Percentiles rank a stretch among this genome's conserved stretches.
Evolutionary conservation across 768 basidiomycete genomes (phyloP).

Genomic region (Lactarius pseudohatsudake): DNA sequence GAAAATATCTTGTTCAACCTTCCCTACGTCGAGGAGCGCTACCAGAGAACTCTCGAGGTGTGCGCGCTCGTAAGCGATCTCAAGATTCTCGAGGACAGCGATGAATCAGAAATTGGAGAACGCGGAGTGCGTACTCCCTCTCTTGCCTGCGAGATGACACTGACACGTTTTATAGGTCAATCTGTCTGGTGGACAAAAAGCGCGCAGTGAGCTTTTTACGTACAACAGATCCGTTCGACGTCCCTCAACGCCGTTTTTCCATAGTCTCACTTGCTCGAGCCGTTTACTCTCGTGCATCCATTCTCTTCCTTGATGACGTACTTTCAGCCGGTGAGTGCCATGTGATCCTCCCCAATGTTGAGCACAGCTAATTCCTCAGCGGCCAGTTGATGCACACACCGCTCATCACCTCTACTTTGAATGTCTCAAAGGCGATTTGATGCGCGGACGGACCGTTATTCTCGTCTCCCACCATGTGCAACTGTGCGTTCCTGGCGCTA

Average conservation of each 20-base stretch:
- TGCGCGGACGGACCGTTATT: slow-evolving; percentile 77
- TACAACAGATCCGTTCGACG: not conserved
- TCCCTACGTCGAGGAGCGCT: slow-evolving; percentile 71
- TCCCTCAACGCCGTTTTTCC: slow-evolving; percentile 12
- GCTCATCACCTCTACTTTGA: slow-evolving; percentile 79
- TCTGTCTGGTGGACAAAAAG: slow-evolving; percentile 55
- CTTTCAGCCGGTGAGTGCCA: slow-evolving; percentile 43
- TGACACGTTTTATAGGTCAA: slow-evolving; percentile 38
- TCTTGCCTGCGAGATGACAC: not conserved
- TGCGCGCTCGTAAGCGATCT: slow-evolving; percentile 74
- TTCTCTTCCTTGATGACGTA: slow-evolving; percentile 85
- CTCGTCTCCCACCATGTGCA: slow-evolving; percentile 95
- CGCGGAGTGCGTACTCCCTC: slow-evolving; percentile 54
- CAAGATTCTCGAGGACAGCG: slow-evolving; percentile 82
- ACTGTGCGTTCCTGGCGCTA: slow-evolving; percentile 76
- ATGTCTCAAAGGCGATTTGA: slow-evolving; percentile 76
- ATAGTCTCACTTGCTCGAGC: slow-evolving; percentile 77
- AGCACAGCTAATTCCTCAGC: slow-evolving; percentile 5
- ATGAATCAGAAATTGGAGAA: slow-evolving; percentile 86
- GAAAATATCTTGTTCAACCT: slow-evolving; percentile 81
- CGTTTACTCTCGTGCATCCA: slow-evolving; percentile 83
- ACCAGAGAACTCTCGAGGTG: slow-evolving; percentile 74
- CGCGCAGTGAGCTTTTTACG: slow-evolving; percentile 42
- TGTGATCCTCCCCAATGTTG: not conserved
- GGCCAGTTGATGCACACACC: slow-evolving; percentile 77